A percentile compares a stretch with the other conserved stretches of the same genome.
phyloP scores from a whole-genome alignment of 805 yeast genomes.

The Candida ipomoeae region DNA sequence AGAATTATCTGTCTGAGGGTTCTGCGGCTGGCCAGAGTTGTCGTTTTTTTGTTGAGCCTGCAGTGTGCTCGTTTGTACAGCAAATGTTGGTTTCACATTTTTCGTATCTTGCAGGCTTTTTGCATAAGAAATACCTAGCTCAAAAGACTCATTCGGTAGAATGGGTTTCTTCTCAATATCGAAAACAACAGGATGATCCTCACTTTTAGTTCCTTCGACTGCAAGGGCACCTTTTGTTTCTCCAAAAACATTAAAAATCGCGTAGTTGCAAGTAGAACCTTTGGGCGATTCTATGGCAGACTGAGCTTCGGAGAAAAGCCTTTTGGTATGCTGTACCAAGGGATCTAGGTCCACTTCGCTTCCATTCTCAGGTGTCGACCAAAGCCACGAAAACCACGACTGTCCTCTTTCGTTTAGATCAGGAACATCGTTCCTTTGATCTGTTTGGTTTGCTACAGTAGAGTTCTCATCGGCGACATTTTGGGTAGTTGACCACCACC shows the following conservation, averaged over 20 bases:
- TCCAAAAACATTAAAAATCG: constrained; percentile 20
- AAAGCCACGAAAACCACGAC: constrained; percentile 7
- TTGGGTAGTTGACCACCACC: neutral
- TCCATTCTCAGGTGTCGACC: constrained; percentile 11
- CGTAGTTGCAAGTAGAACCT: constrained; percentile 30
- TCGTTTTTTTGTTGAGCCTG: neutral
- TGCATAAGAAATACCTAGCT: constrained; percentile 9
- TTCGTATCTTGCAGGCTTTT: neutral
- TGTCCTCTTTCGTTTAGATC: neutral
- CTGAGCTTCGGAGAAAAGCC: constrained; percentile 30
- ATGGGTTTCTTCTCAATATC: constrained; percentile 29
- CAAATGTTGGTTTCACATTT: neutral
- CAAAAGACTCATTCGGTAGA: constrained; percentile 34
- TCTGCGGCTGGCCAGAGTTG: neutral
- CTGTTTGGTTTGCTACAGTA: neutral
- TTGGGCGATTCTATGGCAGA: constrained; percentile 29
- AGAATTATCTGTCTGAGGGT: neutral
- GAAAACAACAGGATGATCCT: constrained; percentile 31
- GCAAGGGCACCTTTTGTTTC: constrained; percentile 23
- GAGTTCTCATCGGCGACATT: neutral
- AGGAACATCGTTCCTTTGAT: neutral
- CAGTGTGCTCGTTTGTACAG: neutral
- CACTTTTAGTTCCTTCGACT: constrained; percentile 32
- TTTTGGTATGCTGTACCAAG: constrained; percentile 14
- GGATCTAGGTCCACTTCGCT: constrained; percentile 11